Evolutionary conservation across 2,329 filamentous ascomycete genomes (phyloP).

Genomic region (Didymella lethalis): DNA sequence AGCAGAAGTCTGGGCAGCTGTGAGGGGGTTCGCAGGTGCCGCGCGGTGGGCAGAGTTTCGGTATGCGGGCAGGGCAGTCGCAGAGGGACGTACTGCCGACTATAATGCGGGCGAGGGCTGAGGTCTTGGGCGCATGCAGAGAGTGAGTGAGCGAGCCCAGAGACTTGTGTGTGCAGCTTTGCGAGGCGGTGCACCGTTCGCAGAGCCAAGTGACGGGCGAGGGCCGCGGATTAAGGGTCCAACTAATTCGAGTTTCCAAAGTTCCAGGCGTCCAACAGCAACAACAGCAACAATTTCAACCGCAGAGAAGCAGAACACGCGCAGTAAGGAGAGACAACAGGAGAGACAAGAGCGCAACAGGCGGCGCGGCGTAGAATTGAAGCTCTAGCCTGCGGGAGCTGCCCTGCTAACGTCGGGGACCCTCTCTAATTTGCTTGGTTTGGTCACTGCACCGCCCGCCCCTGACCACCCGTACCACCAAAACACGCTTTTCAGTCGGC

Average conservation of each 20-base stretch:
- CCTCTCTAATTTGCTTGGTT: slow-evolving; percentile 18
- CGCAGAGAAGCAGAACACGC: slow-evolving; percentile 4
- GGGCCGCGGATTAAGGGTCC: slow-evolving; percentile 9
- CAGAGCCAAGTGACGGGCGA: slow-evolving; percentile 13
- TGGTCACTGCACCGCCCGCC: slow-evolving; percentile 18
- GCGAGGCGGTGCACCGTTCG: slow-evolving; percentile 19
- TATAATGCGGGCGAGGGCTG: not conserved
- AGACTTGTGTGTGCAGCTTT: slow-evolving; percentile 12
- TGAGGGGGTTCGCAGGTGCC: slow-evolving; percentile 8
- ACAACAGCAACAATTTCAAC: slow-evolving; percentile 4
- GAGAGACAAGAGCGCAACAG: slow-evolving; percentile 7
- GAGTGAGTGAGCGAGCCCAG: not conserved
- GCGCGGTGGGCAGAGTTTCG: slow-evolving; percentile 1
- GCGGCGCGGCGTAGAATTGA: slow-evolving; percentile 7
- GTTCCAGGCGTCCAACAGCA: slow-evolving; percentile 5
- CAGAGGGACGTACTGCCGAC: not conserved
- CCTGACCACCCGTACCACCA: slow-evolving; percentile 18
- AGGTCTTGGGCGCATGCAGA: slow-evolving; percentile 9
- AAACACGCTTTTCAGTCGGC: slow-evolving; percentile 8
- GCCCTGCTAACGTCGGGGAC: slow-evolving; percentile 1
- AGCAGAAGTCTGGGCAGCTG: slow-evolving; percentile 1
- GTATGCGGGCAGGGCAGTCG: not conserved
- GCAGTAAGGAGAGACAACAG: slow-evolving; percentile 7
- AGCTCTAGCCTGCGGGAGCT: slow-evolving; percentile 16
- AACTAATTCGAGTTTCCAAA: not conserved